A percentile compares a stretch with the other conserved stretches of the same genome.
phyloP scores from a whole-genome alignment of 495 filamentous ascomycete species.

The Tetracladium setigerum region DNA sequence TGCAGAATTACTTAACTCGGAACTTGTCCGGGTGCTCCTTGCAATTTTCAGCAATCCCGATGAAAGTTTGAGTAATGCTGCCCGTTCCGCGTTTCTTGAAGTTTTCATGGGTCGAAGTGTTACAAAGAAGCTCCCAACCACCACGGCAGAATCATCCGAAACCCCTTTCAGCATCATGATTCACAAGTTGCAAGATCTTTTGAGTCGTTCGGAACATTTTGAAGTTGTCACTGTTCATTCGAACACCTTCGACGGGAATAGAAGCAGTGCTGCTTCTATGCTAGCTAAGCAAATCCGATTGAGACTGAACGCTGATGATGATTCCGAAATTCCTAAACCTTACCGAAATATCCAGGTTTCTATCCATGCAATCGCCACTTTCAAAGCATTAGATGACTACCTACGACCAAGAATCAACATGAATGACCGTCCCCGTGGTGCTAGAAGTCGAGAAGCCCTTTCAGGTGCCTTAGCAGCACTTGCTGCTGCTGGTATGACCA shows the following conservation, averaged over 20 bases:
- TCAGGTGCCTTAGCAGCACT: conserved; percentile 65
- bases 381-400: conserved; percentile 96
- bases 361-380: conserved; percentile 96
- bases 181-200: conserved; percentile 88
- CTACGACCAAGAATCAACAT: conserved; percentile 81
- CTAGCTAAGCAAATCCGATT: conserved; percentile 91
- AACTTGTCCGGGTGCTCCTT: conserved; percentile 76
- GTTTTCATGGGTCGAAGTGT: conserved; percentile 83
- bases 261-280: conserved; percentile 91
- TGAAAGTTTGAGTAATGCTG: conserved; percentile 44
- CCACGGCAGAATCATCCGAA: conserved; percentile 52
- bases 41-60: conserved; percentile 69
- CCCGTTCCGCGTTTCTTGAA: conserved; percentile 78
- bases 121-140: conserved; percentile 48
- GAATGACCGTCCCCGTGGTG: conserved; percentile 67
- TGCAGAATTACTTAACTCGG: conserved; percentile 84
- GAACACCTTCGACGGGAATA: conserved; percentile 83
- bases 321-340: conserved; percentile 73
- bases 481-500: conserved; percentile 52
- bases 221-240: conserved; percentile 94
- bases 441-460: conserved; percentile 59
- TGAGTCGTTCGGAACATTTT: conserved; percentile 96
- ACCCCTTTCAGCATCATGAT: conserved; percentile 89
- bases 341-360: conserved; percentile 95
- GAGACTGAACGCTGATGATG: conserved; percentile 83